Conservation (phyloP, 768 basidiomycete genomes). For the Rhizopogon vinicolor region DNA sequence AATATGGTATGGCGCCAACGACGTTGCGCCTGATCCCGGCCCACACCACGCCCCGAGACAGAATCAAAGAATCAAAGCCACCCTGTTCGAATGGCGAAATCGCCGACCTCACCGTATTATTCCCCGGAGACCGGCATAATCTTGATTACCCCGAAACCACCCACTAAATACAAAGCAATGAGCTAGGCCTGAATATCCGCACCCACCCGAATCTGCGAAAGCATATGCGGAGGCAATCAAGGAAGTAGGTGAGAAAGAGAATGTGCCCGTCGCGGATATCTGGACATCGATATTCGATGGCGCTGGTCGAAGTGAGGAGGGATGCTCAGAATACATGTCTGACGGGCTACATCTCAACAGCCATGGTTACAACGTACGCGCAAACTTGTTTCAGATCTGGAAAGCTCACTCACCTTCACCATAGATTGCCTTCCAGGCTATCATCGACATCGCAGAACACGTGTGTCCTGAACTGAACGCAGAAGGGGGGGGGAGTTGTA, state of each 20-base stretch:
- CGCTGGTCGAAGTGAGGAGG: conserved; percentile 55
- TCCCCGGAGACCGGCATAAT: conserved; percentile 72
- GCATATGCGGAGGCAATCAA: conserved; percentile 68
- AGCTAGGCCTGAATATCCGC: conserved; percentile 21
- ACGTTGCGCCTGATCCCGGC: conserved; percentile 62
- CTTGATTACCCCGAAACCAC: conserved; percentile 83
- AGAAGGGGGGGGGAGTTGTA: conserved; percentile 48
- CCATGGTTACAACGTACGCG: conserved; percentile 70
- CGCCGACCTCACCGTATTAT: conserved; percentile 57
- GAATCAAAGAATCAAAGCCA: conserved; percentile 57
- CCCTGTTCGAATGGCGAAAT: conserved; percentile 60
- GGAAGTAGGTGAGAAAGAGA: conserved; percentile 49
- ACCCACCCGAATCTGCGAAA: conserved; percentile 57
- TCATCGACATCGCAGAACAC: conserved; percentile 52
- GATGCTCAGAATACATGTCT: conserved; percentile 45
- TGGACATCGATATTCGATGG: conserved; percentile 75
- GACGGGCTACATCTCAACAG: conserved; percentile 83
- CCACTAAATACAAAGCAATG: conserved; percentile 70
- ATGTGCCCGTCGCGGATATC: conserved; percentile 65
- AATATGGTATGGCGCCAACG: conserved; percentile 92
- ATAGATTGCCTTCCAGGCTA: conserved; percentile 61
- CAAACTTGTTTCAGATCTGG: background rate
- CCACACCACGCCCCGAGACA: conserved; percentile 71
- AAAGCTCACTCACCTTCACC: background rate
- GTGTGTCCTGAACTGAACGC: conserved; percentile 56